phyloP scores from a whole-genome alignment of 495 filamentous ascomycete species.

The Hyaloscypha hepaticicola region DNA sequence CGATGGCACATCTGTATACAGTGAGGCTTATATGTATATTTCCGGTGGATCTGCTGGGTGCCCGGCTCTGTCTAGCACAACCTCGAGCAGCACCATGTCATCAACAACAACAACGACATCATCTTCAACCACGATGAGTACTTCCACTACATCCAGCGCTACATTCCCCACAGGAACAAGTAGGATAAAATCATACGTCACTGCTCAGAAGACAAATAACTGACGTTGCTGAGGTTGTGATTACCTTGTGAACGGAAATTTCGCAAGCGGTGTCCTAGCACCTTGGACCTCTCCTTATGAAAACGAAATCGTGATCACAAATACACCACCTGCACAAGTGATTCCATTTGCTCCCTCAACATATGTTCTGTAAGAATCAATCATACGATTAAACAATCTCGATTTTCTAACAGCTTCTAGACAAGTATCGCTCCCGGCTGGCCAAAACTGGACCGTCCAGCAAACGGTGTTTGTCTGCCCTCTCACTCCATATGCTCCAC shows the following conservation, averaged over 20 bases:
- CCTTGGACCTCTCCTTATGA: conserved; percentile 1
- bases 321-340: neutral
- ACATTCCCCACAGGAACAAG: neutral
- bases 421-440: neutral
- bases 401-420: neutral
- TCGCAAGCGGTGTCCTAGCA: conserved; percentile 5
- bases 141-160: neutral
- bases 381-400: neutral
- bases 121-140: neutral
- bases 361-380: conserved; percentile 9
- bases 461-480: conserved; percentile 8
- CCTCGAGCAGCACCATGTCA: neutral
- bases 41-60: neutral
- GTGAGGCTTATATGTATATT: neutral
- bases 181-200: neutral
- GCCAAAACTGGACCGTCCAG: neutral
- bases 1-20: neutral
- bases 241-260: neutral
- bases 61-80: neutral
- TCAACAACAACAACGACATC: neutral
- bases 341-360: neutral
- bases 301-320: neutral
- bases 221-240: conserved; percentile 5
- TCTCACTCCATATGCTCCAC: neutral
- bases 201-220: neutral